A percentile compares a stretch with the other conserved stretches of the same genome.
Evolutionary conservation across 306 rosid species (phyloP).

Genomic region (Lotus japonicus): DNA sequence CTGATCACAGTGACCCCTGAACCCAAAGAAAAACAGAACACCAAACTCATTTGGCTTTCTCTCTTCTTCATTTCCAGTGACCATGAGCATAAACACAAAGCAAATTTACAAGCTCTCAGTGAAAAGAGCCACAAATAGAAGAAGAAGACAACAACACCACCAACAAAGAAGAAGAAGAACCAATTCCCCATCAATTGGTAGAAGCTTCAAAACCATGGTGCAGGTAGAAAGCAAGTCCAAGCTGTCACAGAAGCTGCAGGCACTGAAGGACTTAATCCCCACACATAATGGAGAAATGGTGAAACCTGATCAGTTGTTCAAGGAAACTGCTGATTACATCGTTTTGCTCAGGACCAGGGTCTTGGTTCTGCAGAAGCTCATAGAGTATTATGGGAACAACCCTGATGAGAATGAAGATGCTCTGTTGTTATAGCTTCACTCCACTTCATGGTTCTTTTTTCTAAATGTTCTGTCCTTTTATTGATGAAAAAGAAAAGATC

Average conservation of each 20-base stretch:
- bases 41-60: not conserved
- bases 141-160: conserved; percentile 5
- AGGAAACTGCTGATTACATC: conserved; percentile 88
- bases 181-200: conserved; percentile 16
- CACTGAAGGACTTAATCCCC: conserved; percentile 66
- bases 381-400: conserved; percentile 54
- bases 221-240: conserved; percentile 28
- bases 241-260: conserved; percentile 53
- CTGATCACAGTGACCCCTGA: not conserved
- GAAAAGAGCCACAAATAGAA: conserved; percentile 32
- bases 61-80: not conserved
- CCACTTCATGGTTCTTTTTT: not conserved
- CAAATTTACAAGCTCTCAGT: conserved; percentile 32
- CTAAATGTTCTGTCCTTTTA: not conserved
- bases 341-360: conserved; percentile 56
- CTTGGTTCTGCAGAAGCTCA: conserved; percentile 64
- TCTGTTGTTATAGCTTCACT: conserved; percentile 32
- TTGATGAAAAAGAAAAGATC: conserved; percentile 12
- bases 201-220: conserved; percentile 28
- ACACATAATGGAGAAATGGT: conserved; percentile 20
- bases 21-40: conserved; percentile 7
- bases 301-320: conserved; percentile 57
- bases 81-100: conserved; percentile 51
- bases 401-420: conserved; percentile 33
- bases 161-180: not conserved